phyloP scores from a whole-genome alignment of 345 rosid genomes.

The Hypericum perforatum region DNA sequence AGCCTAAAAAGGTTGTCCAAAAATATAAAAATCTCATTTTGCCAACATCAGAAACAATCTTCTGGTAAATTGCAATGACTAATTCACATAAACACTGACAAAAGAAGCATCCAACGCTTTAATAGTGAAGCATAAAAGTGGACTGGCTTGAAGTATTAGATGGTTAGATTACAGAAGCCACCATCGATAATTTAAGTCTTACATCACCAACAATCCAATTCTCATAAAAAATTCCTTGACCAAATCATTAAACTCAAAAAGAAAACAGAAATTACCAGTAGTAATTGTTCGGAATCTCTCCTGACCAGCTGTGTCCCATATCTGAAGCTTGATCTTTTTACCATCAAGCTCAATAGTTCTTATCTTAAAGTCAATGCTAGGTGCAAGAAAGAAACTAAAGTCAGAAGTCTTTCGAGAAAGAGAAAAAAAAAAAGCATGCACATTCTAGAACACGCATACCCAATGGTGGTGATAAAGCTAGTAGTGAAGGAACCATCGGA shows the following conservation, averaged over 20 bases:
- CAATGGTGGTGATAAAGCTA: conserved; percentile 1
- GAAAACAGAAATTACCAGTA: not conserved
- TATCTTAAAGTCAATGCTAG: conserved; percentile 3
- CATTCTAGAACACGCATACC: not conserved
- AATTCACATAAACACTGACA: too few relatives aligned
- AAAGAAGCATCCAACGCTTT: too few relatives aligned
- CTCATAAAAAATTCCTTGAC: too few relatives aligned
- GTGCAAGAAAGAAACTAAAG: not conserved
- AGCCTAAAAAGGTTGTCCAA: too few relatives aligned
- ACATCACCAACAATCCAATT: too few relatives aligned
- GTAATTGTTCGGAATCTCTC: conserved; percentile 5
- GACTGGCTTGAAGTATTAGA: too few relatives aligned
- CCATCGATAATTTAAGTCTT: too few relatives aligned
- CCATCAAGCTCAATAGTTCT: conserved; percentile 5
- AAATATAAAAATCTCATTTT: too few relatives aligned
- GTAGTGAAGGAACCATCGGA: conserved; percentile 6
- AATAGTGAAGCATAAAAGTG: too few relatives aligned
- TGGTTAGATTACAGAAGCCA: too few relatives aligned
- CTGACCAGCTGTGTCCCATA: conserved; percentile 5
- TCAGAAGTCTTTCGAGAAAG: not conserved
- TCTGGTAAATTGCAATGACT: too few relatives aligned
- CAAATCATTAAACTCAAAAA: not conserved
- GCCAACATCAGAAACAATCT: too few relatives aligned
- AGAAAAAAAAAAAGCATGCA: not conserved
- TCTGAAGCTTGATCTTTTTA: conserved; percentile 2